These are phyloP conservation scores for Dujonia santamariae DNA, from an alignment of 1,139 yeast species.

Conservation along the genomic window DNA sequence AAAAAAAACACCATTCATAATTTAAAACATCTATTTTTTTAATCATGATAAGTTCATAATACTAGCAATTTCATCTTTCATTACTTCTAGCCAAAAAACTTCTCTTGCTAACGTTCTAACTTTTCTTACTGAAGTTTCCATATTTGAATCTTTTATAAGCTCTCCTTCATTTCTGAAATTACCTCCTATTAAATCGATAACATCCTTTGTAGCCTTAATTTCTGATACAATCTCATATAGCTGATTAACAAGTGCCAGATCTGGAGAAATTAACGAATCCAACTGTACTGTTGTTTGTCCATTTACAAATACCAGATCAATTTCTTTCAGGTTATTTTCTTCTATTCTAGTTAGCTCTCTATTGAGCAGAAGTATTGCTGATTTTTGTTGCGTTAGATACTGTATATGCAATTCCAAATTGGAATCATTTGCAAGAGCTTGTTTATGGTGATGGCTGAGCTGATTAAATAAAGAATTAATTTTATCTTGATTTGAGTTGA, in stretches of 20 bases:
- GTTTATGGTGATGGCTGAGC: slow-evolving; percentile 33
- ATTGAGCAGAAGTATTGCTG: no score
- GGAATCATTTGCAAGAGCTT: slow-evolving; percentile 35
- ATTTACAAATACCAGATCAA: slow-evolving; percentile 18
- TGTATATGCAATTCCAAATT: slow-evolving; percentile 30
- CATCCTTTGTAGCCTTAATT: slow-evolving; percentile 68
- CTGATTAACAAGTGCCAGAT: slow-evolving; percentile 39
- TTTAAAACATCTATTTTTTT: background rate
- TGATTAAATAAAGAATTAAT: slow-evolving; percentile 31
- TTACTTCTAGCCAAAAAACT: slow-evolving; percentile 55
- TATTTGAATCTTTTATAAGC: slow-evolving; percentile 29
- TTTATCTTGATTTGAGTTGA: slow-evolving; percentile 13
- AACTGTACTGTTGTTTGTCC: slow-evolving; percentile 17
- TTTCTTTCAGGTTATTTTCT: slow-evolving; percentile 19
- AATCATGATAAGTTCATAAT: slow-evolving; percentile 11
- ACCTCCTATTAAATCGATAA: slow-evolving; percentile 55
- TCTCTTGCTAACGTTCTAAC: slow-evolving; percentile 72
- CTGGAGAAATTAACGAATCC: slow-evolving; percentile 40
- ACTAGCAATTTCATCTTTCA: slow-evolving; percentile 30
- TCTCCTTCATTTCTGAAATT: slow-evolving; percentile 37
- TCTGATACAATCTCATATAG: slow-evolving; percentile 66
- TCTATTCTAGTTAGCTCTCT: slow-evolving; percentile 27
- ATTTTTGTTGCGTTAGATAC: slow-evolving; percentile 32
- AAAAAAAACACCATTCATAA: background rate
- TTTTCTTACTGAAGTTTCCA: slow-evolving; percentile 56